Evolutionary conservation across 1,139 yeast species (phyloP).

Genomic region (Yamadazyma dushanensis): DNA sequence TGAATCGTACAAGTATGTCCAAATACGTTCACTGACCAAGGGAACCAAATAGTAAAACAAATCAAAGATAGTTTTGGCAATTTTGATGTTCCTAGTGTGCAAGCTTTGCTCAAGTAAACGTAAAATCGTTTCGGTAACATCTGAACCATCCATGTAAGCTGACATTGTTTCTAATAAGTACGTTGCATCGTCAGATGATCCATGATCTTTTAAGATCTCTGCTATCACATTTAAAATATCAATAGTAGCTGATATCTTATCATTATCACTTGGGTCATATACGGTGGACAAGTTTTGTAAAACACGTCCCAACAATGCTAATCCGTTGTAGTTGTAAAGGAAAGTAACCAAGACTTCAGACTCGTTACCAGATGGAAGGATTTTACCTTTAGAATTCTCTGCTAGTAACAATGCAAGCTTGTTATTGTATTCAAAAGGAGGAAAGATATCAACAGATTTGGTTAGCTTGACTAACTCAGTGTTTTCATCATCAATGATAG

Average conservation of each 20-base stretch:
- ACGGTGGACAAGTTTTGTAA: constrained; percentile 59
- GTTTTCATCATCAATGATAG: constrained; percentile 51
- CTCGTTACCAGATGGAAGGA: constrained; percentile 49
- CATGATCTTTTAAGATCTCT: constrained; percentile 45
- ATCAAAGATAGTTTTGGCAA: constrained; percentile 49
- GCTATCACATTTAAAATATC: constrained; percentile 55
- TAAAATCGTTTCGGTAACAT: constrained; percentile 67
- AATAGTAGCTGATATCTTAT: constrained; percentile 38
- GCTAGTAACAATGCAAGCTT: constrained; percentile 45
- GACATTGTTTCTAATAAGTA: constrained; percentile 55
- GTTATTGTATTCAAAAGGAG: constrained; percentile 50
- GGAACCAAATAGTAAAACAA: constrained; percentile 52
- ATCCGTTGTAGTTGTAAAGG: constrained; percentile 74
- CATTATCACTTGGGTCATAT: constrained; percentile 33
- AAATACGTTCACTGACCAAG: constrained; percentile 63
- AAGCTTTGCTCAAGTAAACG: constrained; percentile 69
- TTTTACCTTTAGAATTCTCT: constrained; percentile 68
- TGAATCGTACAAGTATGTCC: constrained; percentile 76
- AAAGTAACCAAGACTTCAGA: constrained; percentile 64
- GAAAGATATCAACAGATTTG: constrained; percentile 41
- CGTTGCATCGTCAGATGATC: constrained; percentile 37
- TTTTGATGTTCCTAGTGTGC: constrained; percentile 49
- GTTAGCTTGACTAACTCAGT: constrained; percentile 51
- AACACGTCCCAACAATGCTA: constrained; percentile 81
- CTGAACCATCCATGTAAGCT: constrained; percentile 62